Conservation (phyloP, 305 asterid genomes). For the Ilex paraguariensis region DNA sequence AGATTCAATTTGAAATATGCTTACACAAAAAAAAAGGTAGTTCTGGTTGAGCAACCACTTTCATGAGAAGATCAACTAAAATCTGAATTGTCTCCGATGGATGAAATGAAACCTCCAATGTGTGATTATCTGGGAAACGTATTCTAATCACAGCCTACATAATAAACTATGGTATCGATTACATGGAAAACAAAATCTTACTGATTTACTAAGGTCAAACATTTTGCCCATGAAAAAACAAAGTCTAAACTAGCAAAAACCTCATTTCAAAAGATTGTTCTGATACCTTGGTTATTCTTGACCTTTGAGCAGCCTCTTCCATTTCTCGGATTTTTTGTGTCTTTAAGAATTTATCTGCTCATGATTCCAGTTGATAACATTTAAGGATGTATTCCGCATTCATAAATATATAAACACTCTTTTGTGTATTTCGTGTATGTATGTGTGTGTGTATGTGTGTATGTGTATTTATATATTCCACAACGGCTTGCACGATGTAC, state of each 20-base stretch:
- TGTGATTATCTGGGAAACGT: slow-evolving; percentile 86
- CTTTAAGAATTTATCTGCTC: slow-evolving; percentile 73
- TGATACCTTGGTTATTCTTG: slow-evolving; percentile 79
- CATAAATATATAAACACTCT: neutral
- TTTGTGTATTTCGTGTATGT: too few relatives aligned
- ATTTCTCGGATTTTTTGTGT: slow-evolving; percentile 82
- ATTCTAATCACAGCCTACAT: slow-evolving; percentile 78
- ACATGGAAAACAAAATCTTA: too few relatives aligned
- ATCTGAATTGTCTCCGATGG: slow-evolving; percentile 81
- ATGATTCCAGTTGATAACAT: slow-evolving; percentile 9
- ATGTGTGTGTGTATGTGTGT: neutral
- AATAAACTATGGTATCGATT: neutral
- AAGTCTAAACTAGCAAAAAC: too few relatives aligned
- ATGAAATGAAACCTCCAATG: slow-evolving; percentile 83
- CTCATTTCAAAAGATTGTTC: neutral
- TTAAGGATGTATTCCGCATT: neutral
- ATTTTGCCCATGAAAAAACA: too few relatives aligned
- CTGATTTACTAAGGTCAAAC: too few relatives aligned
- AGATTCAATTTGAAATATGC: slow-evolving; percentile 9
- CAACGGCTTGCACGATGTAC: neutral
- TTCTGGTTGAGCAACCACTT: slow-evolving; percentile 65
- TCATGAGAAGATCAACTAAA: slow-evolving; percentile 63
- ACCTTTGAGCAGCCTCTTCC: slow-evolving; percentile 83
- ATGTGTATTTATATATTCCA: neutral
- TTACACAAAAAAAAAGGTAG: slow-evolving; percentile 77